Evolutionary conservation across 2,329 filamentous ascomycete genomes (phyloP).

Genomic region (Chrysoporthe austroafricana): DNA sequence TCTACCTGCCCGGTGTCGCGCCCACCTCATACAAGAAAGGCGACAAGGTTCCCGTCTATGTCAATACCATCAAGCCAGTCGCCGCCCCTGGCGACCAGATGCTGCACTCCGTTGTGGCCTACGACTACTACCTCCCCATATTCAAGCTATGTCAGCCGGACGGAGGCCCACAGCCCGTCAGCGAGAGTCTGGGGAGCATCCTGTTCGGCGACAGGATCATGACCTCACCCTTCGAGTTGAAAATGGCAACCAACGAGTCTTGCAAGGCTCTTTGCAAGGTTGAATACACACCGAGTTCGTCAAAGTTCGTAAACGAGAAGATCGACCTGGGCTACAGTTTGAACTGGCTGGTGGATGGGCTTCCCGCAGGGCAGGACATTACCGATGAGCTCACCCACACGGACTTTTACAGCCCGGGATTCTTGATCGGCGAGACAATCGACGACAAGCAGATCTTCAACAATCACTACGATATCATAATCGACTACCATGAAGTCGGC

Average conservation of each 20-base stretch:
- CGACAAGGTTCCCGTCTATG: constrained; percentile 82
- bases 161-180: constrained; percentile 75
- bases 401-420: constrained; percentile 89
- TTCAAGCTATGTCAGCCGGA: constrained; percentile 89
- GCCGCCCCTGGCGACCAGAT: constrained; percentile 77
- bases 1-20: constrained; percentile 95
- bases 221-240: constrained; percentile 90
- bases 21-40: constrained; percentile 86
- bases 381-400: constrained; percentile 75
- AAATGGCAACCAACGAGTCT: constrained; percentile 84
- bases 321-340: constrained; percentile 88
- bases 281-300: constrained; percentile 65
- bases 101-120: constrained; percentile 90
- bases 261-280: constrained; percentile 80
- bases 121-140: constrained; percentile 89
- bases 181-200: constrained; percentile 93
- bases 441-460: constrained; percentile 69
- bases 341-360: constrained; percentile 94
- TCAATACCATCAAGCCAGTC: constrained; percentile 90
- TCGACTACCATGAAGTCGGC: constrained; percentile 87
- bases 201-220: constrained; percentile 96
- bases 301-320: constrained; percentile 79
- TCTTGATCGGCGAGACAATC: constrained; percentile 70
- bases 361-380: constrained; percentile 86
- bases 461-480: constrained; percentile 93